A percentile compares a stretch with the other conserved stretches of the same genome.
Conservation (phyloP, 179 eudicot genomes). For the Patellifolia procumbens region DNA sequence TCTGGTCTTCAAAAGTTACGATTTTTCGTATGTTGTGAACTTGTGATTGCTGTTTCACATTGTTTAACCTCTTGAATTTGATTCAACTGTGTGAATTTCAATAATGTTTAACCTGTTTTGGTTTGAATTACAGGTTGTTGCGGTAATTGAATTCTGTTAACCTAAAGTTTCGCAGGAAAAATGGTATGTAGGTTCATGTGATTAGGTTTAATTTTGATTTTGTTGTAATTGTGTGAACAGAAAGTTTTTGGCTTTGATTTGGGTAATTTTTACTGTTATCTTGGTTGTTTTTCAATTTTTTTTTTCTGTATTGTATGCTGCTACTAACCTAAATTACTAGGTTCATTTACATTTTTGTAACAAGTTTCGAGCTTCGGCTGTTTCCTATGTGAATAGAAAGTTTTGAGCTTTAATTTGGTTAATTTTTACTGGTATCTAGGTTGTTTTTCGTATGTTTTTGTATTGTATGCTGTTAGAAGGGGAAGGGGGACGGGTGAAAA, state of each 20-base stretch:
- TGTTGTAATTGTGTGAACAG: no score
- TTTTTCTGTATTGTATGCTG: no score
- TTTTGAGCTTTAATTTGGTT: not conserved
- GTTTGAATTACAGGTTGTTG: constrained; percentile 14
- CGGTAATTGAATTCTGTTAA: not conserved
- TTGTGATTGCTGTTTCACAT: not conserved
- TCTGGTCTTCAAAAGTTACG: no score
- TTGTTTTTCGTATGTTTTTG: not conserved
- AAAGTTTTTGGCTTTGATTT: not conserved
- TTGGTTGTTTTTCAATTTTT: not conserved
- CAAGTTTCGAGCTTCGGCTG: no score
- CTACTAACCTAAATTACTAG: no score
- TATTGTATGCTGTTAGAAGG: no score
- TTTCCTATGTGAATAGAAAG: no score
- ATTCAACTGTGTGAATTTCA: not conserved
- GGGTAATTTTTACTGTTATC: not conserved
- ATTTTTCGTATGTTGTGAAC: not conserved
- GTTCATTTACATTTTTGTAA: no score
- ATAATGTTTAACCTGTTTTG: not conserved
- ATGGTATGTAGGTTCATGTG: constrained; percentile 26
- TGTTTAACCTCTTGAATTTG: not conserved
- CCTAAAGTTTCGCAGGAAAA: not conserved
- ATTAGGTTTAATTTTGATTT: not conserved
- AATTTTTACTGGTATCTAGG: not conserved
- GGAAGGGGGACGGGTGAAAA: not conserved